Evolutionary conservation across 441 rosid genomes (phyloP).

Genomic region (Theobroma grandiflorum): DNA sequence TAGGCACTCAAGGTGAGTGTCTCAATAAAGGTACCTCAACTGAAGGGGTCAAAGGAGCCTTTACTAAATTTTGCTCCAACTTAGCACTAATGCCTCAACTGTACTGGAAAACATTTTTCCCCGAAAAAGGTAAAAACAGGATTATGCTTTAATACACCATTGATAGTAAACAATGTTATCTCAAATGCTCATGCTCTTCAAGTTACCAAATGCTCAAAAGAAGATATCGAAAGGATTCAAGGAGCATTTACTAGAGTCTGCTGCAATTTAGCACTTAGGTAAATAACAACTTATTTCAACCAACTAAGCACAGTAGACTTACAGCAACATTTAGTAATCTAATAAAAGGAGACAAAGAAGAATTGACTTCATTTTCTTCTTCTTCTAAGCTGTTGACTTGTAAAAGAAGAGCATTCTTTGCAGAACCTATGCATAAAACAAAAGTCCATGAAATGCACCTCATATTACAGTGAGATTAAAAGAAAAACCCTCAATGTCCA

Average conservation of each 20-base stretch:
- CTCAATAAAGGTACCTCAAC: not conserved
- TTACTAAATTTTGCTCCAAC: not conserved
- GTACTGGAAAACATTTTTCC: not conserved
- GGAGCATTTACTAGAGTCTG: constrained; percentile 1
- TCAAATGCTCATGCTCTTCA: not conserved
- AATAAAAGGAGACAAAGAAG: constrained; percentile 68
- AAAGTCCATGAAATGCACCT: constrained; percentile 13
- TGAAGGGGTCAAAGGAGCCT: not conserved
- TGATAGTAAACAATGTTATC: not conserved
- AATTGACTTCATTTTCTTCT: constrained; percentile 51
- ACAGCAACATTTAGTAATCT: constrained; percentile 95
- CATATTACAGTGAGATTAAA: not conserved
- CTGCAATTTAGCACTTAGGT: constrained; percentile 6
- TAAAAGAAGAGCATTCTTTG: constrained; percentile 76
- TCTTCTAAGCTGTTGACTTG: constrained; percentile 39
- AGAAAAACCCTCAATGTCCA: not conserved
- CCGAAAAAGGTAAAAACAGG: not conserved
- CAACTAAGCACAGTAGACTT: no score
- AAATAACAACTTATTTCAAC: no score
- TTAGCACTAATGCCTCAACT: not conserved
- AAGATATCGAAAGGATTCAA: not conserved
- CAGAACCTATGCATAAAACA: constrained; percentile 58
- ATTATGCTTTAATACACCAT: not conserved
- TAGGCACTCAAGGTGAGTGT: not conserved
- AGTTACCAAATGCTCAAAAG: not conserved